Evolutionary conservation across 129 eudicot genomes (phyloP).

Genomic region (Helichrysum umbraculigerum): DNA sequence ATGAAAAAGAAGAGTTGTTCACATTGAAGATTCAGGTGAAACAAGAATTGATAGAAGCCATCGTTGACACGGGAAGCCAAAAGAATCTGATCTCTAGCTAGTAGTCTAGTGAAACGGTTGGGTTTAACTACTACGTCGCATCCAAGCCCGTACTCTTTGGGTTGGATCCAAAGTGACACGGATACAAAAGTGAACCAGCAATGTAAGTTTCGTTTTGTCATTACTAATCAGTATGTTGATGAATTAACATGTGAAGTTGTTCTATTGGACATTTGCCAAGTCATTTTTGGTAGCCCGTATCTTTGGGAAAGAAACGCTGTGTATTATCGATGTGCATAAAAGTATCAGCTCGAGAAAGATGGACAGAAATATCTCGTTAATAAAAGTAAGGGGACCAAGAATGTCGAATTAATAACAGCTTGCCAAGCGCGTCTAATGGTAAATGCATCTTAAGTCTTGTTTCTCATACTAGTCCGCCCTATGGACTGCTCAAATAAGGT

Average conservation of each 20-base stretch:
- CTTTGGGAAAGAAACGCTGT: constrained; percentile 24
- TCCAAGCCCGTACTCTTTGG: constrained; percentile 22
- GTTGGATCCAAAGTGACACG: constrained; percentile 25
- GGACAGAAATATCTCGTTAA: constrained; percentile 15
- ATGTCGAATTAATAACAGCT: constrained; percentile 11
- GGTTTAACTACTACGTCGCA: constrained; percentile 22
- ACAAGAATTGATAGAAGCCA: constrained; percentile 23
- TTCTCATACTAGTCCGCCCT: constrained; percentile 13
- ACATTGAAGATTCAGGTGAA: constrained; percentile 17
- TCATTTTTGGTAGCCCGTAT: constrained; percentile 27
- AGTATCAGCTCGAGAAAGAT: constrained; percentile 12
- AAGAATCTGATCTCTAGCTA: constrained; percentile 29
- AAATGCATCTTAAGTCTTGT: constrained; percentile 21
- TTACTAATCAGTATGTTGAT: constrained; percentile 20
- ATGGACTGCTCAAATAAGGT: not conserved
- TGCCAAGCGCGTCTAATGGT: constrained; percentile 20
- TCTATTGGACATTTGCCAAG: constrained; percentile 25
- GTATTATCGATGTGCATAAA: constrained; percentile 15
- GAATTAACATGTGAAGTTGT: constrained; percentile 27
- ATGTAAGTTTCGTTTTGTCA: constrained; percentile 23
- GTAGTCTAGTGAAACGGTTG: constrained; percentile 11
- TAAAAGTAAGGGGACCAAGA: not conserved
- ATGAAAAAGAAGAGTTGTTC: constrained; percentile 12
- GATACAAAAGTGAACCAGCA: constrained; percentile 13
- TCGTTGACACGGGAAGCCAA: constrained; percentile 20